Evolutionary conservation across 371 early-diverging fungal genomes (phyloP).

Genomic region (Fennellomyces sp.): DNA sequence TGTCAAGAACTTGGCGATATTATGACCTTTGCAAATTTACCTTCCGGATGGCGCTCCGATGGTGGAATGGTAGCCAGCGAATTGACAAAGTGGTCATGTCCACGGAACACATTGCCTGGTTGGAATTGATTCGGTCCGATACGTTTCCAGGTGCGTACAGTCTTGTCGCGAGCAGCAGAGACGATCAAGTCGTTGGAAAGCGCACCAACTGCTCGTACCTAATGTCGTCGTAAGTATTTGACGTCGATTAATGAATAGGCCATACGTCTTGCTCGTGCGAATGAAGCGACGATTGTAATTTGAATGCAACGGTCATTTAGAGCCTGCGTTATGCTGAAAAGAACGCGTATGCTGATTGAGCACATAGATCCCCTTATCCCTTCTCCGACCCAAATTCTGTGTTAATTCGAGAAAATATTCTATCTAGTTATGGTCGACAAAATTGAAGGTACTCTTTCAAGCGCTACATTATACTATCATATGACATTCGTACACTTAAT

Average conservation of each 20-base stretch:
- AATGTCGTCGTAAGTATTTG: not conserved
- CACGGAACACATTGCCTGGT: slow-evolving; percentile 56
- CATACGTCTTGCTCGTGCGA: slow-evolving; percentile 44
- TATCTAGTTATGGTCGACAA: too few relatives aligned
- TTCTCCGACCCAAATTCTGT: too few relatives aligned
- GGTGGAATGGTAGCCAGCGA: slow-evolving; percentile 70
- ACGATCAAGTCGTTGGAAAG: slow-evolving; percentile 65
- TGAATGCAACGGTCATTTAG: slow-evolving; percentile 12
- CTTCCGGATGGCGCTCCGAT: slow-evolving; percentile 60
- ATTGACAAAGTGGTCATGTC: slow-evolving; percentile 86
- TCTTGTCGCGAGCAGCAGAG: slow-evolving; percentile 83
- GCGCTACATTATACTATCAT: too few relatives aligned
- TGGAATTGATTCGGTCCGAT: slow-evolving; percentile 49
- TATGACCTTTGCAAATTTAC: slow-evolving; percentile 33
- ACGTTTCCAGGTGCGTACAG: slow-evolving; percentile 68
- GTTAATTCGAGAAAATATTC: too few relatives aligned
- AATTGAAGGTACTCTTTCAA: too few relatives aligned
- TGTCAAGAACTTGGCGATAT: not conserved
- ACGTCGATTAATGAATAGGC: not conserved
- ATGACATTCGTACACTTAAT: too few relatives aligned
- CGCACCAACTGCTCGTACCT: slow-evolving; percentile 78
- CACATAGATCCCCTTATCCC: too few relatives aligned
- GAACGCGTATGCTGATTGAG: too few relatives aligned
- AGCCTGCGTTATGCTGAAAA: not conserved
- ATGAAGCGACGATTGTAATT: slow-evolving; percentile 14